Conservation (phyloP, 2,329 filamentous ascomycete species). For the Pochonia chlamydosporia region DNA sequence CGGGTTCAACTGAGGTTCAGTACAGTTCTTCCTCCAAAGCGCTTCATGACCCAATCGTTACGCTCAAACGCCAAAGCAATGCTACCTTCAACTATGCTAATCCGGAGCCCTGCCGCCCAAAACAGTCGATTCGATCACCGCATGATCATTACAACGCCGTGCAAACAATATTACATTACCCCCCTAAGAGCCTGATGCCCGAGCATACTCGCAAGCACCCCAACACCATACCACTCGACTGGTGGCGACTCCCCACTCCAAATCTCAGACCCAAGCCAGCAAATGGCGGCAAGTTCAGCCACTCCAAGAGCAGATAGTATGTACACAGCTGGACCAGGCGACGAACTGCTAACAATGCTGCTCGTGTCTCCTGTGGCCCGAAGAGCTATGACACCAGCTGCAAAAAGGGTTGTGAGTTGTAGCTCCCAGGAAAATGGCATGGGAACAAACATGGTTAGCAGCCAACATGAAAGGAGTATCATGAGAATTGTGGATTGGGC, state of each 20-base stretch:
- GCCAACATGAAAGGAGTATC: constrained; percentile 20
- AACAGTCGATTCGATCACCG: too few species aligned
- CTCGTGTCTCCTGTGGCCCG: constrained; percentile 22
- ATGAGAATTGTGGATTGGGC: constrained; percentile 16
- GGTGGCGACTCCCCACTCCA: constrained; percentile 18
- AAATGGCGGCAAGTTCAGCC: constrained; percentile 24
- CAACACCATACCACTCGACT: constrained; percentile 20
- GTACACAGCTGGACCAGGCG: constrained; percentile 15
- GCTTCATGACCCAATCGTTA: too few species aligned
- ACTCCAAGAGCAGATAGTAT: constrained; percentile 23
- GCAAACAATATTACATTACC: background rate
- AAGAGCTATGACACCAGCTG: constrained; percentile 23
- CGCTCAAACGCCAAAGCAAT: background rate
- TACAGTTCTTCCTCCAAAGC: too few species aligned
- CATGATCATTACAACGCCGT: background rate
- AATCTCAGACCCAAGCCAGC: constrained; percentile 26
- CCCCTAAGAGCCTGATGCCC: constrained; percentile 18
- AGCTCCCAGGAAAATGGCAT: constrained; percentile 21
- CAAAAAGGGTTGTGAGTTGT: constrained; percentile 20
- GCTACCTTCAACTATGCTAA: background rate
- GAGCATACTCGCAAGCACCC: constrained; percentile 24
- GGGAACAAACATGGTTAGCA: constrained; percentile 12
- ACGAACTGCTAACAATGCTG: constrained; percentile 8
- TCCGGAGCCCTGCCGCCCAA: background rate
- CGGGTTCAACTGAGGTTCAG: too few species aligned